Evolutionary conservation across 2,329 filamentous ascomycete species (phyloP).

Genomic region (Ophidiomyces ophidiicola): DNA sequence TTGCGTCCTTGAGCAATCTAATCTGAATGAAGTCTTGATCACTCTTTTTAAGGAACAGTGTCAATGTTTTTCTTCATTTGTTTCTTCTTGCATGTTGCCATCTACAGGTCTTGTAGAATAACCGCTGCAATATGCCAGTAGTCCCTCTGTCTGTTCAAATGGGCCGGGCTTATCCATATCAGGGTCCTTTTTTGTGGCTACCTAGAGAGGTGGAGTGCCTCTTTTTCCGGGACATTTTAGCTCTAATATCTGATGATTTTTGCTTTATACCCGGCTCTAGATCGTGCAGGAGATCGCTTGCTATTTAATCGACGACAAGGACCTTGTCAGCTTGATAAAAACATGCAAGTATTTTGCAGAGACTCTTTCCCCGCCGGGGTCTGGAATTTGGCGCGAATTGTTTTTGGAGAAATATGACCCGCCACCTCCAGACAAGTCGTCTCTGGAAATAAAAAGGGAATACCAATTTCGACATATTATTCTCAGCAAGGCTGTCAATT

Average conservation of each 20-base stretch:
- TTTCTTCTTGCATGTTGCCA: no score
- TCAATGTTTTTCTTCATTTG: no score
- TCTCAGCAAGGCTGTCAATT: slow-evolving; percentile 21
- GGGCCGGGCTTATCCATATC: no score
- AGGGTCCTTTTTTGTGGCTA: slow-evolving; percentile 1
- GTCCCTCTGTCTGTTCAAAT: no score
- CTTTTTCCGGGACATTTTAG: not conserved
- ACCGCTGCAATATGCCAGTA: no score
- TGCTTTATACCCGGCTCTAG: slow-evolving; percentile 15
- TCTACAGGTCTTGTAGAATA: no score
- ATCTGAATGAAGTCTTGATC: not conserved
- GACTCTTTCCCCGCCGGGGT: slow-evolving; percentile 20
- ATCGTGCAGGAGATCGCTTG: slow-evolving; percentile 25
- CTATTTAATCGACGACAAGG: slow-evolving; percentile 22
- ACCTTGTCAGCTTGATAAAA: slow-evolving; percentile 23
- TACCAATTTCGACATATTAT: slow-evolving; percentile 29
- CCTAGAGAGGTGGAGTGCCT: slow-evolving; percentile 10
- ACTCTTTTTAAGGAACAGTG: not conserved
- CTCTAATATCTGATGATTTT: not conserved
- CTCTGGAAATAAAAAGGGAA: slow-evolving; percentile 22
- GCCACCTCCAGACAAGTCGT: slow-evolving; percentile 13
- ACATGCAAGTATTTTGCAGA: slow-evolving; percentile 20
- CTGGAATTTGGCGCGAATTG: slow-evolving; percentile 25
- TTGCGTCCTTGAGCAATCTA: not conserved
- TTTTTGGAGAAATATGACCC: slow-evolving; percentile 28